Base-by-base conservation (phyloP, 2,329 filamentous ascomycete species). In the Aspergillus hortae region DNA sequence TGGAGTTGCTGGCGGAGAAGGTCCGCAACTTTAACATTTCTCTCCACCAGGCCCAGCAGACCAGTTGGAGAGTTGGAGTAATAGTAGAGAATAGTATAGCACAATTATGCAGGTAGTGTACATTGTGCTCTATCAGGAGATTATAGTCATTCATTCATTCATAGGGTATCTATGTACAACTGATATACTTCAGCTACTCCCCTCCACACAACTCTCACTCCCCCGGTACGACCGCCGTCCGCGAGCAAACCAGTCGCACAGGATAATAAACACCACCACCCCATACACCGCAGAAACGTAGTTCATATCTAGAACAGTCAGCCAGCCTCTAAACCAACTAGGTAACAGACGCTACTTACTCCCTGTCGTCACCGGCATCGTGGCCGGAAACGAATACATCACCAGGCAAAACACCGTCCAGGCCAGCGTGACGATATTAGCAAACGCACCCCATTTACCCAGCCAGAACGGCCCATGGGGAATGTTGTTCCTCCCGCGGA, bases 381-480 rank as follows among this genome's bases (percentile, higher is more conserved):
- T 57, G 32, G 60, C 54, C 7, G 73, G 73, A 61, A 75, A 74
- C 19, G 71, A 74, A 61, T 76, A 66, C 55, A 66, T 61, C 9
- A 66, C 43, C 30, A 63, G 36, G 17, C 54, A 60, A 56, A 80
- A 78, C 25, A 72, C 35, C 0, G 76, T 80, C 77, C 77, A 80
- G 12, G 60, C 40, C 12, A 80, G 62, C 10, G 57, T 62, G 6
- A 79, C 66, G 15, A 71, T 61, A 55, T 80, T 79, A 12, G 72
- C 62, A 42, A 73, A 59, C 19, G 73, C 52, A 1, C 77, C 77
- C 40, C 76, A 38, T 4, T 65, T 66, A 1, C 76, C 77, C 23
- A 80, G 62, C 70, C 74, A 78, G 65, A 80, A 80, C 0, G 77
- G 75, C 0, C 77, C 77, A 52, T 72, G 72, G 1, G 56, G 53